Conservation (phyloP, 164 flowering plant species). For the Sedum album region DNA sequence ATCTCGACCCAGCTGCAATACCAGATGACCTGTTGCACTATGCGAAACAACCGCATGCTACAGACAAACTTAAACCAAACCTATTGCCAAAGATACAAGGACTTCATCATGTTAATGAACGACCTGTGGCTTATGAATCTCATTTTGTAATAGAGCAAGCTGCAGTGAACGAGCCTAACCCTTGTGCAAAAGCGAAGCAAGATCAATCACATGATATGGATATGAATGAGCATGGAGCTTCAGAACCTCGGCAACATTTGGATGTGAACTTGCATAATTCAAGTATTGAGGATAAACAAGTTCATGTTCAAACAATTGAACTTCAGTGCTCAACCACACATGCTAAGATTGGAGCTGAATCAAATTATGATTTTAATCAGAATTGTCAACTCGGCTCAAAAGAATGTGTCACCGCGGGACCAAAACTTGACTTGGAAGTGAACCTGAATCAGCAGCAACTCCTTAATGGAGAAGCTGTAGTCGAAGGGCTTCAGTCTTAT, state of each 20-base stretch:
- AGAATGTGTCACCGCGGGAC: background rate
- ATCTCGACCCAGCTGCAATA: conserved; percentile 95
- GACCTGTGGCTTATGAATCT: background rate
- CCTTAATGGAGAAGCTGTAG: background rate
- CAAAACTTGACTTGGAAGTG: background rate
- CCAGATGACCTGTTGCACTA: conserved; percentile 69
- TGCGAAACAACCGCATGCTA: conserved; percentile 19
- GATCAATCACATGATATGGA: background rate
- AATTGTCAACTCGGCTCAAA: background rate
- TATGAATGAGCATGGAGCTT: background rate
- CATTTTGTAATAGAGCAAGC: no score
- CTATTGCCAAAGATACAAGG: background rate
- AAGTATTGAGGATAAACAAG: background rate
- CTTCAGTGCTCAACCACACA: background rate
- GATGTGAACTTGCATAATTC: background rate
- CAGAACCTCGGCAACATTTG: background rate
- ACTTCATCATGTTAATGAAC: background rate
- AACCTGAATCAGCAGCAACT: background rate
- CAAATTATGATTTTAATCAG: background rate
- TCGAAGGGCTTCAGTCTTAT: background rate
- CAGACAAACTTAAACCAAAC: background rate
- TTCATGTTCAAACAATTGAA: background rate
- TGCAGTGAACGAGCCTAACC: no score
- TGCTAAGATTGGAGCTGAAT: background rate
- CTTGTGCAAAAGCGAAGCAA: no score